Evolutionary conservation across 192 early-diverging fungal genomes (phyloP).

Genomic region (Thamnidium elegans): DNA sequence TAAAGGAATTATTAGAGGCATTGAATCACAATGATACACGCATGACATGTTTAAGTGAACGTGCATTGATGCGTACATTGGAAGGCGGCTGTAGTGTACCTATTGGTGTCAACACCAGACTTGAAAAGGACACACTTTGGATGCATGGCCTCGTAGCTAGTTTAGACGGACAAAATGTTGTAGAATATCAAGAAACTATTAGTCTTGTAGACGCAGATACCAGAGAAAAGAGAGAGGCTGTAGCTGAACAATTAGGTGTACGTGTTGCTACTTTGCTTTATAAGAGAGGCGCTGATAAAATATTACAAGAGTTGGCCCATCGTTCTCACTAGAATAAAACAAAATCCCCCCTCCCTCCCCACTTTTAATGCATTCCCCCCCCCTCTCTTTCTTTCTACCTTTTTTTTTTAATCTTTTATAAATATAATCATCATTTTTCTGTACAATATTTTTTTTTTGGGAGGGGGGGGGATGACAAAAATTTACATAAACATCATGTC

Average conservation of each 20-base stretch:
- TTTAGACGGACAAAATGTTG: slow-evolving; percentile 69
- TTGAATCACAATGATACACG: slow-evolving; percentile 67
- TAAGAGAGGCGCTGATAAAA: slow-evolving; percentile 42
- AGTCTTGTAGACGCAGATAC: slow-evolving; percentile 26
- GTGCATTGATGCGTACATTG: slow-evolving; percentile 79
- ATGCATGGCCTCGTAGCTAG: slow-evolving; percentile 70
- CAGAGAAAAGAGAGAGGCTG: slow-evolving; percentile 26
- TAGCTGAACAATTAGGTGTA: slow-evolving; percentile 40
- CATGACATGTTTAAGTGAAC: slow-evolving; percentile 75
- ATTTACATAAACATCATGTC: too few relatives aligned
- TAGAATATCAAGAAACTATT: slow-evolving; percentile 45
- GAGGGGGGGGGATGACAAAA: too few relatives aligned
- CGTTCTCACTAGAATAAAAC: too few relatives aligned
- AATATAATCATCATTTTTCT: too few relatives aligned
- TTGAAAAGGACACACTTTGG: slow-evolving; percentile 40
- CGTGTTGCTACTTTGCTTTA: slow-evolving; percentile 40
- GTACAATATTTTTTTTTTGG: too few relatives aligned
- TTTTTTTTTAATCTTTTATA: too few relatives aligned
- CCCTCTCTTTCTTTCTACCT: too few relatives aligned
- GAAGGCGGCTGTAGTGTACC: slow-evolving; percentile 97
- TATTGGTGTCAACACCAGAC: slow-evolving; percentile 76
- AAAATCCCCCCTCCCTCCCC: too few relatives aligned
- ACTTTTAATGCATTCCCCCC: too few relatives aligned
- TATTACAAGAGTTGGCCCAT: slow-evolving; percentile 11
- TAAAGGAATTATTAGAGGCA: slow-evolving; percentile 47